Evolutionary conservation across 495 filamentous ascomycete species (phyloP), one percentile per base, ranked within the genome.

Genomic region (Eremomyces bilateralis): DNA sequence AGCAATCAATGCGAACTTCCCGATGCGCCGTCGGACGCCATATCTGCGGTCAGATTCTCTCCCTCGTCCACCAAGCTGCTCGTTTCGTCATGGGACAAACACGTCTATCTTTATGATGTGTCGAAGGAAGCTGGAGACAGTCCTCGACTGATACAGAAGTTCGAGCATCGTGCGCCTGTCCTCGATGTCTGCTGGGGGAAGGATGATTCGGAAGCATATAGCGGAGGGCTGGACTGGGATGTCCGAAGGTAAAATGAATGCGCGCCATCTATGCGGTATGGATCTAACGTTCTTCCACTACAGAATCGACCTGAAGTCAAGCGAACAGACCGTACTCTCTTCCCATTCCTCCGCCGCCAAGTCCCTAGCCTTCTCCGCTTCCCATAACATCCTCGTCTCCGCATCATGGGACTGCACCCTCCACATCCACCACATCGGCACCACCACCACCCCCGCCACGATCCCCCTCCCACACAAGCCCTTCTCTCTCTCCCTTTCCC

Each of bases 1-100:
- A n/a, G n/a, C n/a, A n/a, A n/a, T n/a, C 73, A 78, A 57, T 71
- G 65, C 53, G 80, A 82, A 56, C 63, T 80, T 40, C 56, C 65
- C 29, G 60, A 67, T 44, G 77, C 82, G 22, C 88, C 88, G n/a
- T 65, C 62, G 35, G 88, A 95, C 59, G 79, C 75, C 42, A 77
- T 97, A 46, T 90, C 83, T 35, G 63, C 81, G 3, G 54, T 94
- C 42, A 72, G 70, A 43, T 97, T 91, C 61, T 76, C 81, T 22
- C 78, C 80, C 28, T 61, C 74, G 10, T 63, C 65, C 11, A 74
- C 67, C 30, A 67, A 69, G 34, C 63, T 97, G 20, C 69, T 91
- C 20, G 82, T 82, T 46, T 77, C 85, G 6, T 97, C 85, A 36
- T 97, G 88, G 88, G 88, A 94, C 54, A 80, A 71, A 54, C 65